These are phyloP conservation scores for Moniliophthora roreri DNA, from an alignment of 1,284 basidiomycete genomes.

Conservation along the genomic window DNA sequence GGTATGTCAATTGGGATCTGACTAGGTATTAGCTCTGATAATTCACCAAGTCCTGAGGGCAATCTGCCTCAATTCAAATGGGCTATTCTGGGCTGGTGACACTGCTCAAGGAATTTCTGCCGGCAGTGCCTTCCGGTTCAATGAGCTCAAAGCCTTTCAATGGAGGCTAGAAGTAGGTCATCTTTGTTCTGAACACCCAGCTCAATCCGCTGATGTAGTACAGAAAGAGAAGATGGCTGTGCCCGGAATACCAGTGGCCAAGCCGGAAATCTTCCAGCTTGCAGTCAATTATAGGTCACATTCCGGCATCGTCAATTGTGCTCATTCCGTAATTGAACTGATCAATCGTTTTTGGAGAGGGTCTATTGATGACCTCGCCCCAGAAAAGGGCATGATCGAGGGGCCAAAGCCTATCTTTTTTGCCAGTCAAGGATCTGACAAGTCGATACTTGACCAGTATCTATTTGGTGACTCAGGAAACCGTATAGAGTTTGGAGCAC, in stretches of 20 bases:
- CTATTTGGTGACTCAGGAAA: constrained; percentile 49
- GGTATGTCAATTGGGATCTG: constrained; percentile 34
- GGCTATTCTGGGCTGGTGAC: constrained; percentile 78
- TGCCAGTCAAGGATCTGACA: constrained; percentile 50
- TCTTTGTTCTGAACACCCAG: too few species aligned
- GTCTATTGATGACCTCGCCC: constrained; percentile 59
- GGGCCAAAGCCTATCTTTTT: constrained; percentile 64
- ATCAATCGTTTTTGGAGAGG: constrained; percentile 65
- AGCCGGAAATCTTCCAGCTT: constrained; percentile 58
- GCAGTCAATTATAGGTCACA: constrained; percentile 72
- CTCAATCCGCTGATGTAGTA: too few species aligned
- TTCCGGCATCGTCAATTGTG: constrained; percentile 68
- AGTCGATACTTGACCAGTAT: constrained; percentile 56
- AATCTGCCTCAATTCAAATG: constrained; percentile 62
- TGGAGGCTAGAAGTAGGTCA: constrained; percentile 53
- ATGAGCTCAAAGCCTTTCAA: constrained; percentile 69
- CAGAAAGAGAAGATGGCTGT: not conserved
- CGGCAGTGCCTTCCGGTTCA: constrained; percentile 71
- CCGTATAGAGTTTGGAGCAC: constrained; percentile 64
- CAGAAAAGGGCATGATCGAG: constrained; percentile 59
- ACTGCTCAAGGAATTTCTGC: constrained; percentile 76
- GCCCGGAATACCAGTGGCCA: not conserved
- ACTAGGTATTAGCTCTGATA: too few species aligned
- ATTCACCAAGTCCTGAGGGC: constrained; percentile 50
- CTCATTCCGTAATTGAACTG: constrained; percentile 61